A percentile compares a stretch with the other conserved stretches of the same genome.
phyloP scores from a whole-genome alignment of 2,329 filamentous ascomycete species.

The Cordyceps javanica region DNA sequence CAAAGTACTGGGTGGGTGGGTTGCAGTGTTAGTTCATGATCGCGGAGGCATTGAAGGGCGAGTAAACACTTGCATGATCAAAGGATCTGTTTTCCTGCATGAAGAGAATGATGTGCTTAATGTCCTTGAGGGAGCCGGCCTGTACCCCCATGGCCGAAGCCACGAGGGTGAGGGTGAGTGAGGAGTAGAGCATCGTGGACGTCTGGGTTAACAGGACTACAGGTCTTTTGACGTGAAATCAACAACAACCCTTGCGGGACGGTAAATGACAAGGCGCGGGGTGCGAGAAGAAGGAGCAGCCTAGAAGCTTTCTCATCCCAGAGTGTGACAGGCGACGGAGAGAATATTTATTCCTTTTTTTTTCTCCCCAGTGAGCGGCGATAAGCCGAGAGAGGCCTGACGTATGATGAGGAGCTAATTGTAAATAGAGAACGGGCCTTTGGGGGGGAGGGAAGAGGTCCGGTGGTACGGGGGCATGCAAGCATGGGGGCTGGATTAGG shows the following conservation, averaged over 20 bases:
- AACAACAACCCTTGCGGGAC: not conserved
- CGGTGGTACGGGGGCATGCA: not conserved
- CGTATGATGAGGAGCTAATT: conserved; percentile 6
- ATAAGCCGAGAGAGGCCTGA: conserved; percentile 2
- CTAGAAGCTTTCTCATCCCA: not conserved
- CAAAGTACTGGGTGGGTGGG: conserved; percentile 49
- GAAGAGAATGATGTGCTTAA: conserved; percentile 52
- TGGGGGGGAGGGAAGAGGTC: not conserved
- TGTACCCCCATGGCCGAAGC: conserved; percentile 17
- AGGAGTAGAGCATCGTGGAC: conserved; percentile 9
- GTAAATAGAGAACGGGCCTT: not conserved
- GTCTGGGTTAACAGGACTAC: too few relatives aligned
- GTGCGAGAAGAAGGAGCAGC: not conserved
- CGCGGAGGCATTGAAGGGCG: not conserved
- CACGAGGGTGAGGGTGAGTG: conserved; percentile 12
- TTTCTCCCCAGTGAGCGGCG: not conserved
- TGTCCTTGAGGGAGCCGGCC: conserved; percentile 39
- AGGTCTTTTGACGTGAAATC: not conserved
- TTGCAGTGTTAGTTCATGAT: not conserved
- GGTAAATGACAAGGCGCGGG: not conserved
- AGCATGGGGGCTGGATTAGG: not conserved
- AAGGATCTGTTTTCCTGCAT: conserved; percentile 42
- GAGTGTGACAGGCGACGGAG: not conserved
- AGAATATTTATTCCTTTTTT: conserved; percentile 9
- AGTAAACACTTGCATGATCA: conserved; percentile 23